Base-by-base conservation (phyloP, 2,329 filamentous ascomycete genomes). In the Rhynchosporium graminicola region DNA sequence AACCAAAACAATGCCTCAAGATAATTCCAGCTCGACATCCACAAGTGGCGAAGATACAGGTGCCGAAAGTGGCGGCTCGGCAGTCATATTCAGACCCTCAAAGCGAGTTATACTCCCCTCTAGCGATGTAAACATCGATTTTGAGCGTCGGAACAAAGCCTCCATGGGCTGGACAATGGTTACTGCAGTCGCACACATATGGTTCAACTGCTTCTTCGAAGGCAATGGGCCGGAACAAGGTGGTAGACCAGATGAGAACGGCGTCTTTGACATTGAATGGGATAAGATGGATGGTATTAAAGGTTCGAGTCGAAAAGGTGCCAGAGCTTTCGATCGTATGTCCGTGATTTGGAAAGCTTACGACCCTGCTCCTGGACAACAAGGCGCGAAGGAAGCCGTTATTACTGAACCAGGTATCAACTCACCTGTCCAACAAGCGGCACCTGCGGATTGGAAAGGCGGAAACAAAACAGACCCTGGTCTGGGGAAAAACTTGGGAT, bases 191-290 rank as follows among this genome's bases (percentile, higher is more conserved):
- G 93, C 93, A 0, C 94, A 98, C 72, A 91, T 97, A 15, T 99
- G 95, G 95, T 97, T 97, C 80, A 99, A 99, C 72, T 81, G 87
- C 1, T 98, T 87, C 76, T 98, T 98, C 71, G 95, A 98, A 77
- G 92, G 93, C 50, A 79, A 84, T 26, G 89, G 90, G 0, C 87
- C 89, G 0, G 89, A 92, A 71, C 81, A 87, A 47, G 76, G 79
- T 33, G 91, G 90, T 29, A 77, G 80, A 15, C 81, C 91, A 0
- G 82, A 89, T 55, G 82, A 87, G 48, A 90, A 83, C 9, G 94
- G 88, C 9, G 80, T 89, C 6, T 91, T 90, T 72, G 84, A 87
- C 65, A 86, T 87, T 31, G 82, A 85, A n/a, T 91, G 87, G 86
- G 86, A 90, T 20, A 82, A 82, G 26, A 90, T 99, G 86, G 95